Evolutionary conservation across 495 filamentous ascomycete species (phyloP).

Genomic region (Ramalina intermedia): DNA sequence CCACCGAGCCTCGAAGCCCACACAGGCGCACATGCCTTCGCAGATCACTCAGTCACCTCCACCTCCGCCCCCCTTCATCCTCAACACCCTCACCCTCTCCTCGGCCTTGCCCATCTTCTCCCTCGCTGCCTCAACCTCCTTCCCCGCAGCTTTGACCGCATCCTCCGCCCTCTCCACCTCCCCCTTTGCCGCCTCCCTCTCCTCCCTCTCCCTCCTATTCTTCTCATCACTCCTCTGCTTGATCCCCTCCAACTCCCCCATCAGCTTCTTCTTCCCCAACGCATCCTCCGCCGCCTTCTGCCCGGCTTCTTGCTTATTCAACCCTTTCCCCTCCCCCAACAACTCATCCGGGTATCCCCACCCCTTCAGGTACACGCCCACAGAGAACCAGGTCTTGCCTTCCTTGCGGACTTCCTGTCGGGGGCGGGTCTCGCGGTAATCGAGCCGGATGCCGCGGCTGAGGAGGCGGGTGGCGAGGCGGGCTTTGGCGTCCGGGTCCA

Average conservation of each 20-base stretch:
- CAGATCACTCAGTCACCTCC: too few relatives aligned
- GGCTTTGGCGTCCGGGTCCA: conserved; percentile 30
- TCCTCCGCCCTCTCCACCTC: not conserved
- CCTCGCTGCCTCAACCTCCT: too few relatives aligned
- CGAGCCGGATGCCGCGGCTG: conserved; percentile 44
- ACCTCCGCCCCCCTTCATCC: too few relatives aligned
- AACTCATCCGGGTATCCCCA: conserved; percentile 52
- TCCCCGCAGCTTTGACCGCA: too few relatives aligned
- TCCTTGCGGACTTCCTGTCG: conserved; percentile 36
- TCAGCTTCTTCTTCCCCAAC: conserved; percentile 43
- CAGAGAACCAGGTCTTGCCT: conserved; percentile 44
- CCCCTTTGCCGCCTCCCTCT: not conserved
- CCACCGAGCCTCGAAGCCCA: too few relatives aligned
- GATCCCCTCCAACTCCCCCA: conserved; percentile 37
- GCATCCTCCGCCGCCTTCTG: conserved; percentile 54
- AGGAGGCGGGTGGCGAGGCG: conserved; percentile 41
- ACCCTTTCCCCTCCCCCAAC: conserved; percentile 53
- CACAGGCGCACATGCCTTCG: too few relatives aligned
- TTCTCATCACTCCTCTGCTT: conserved; percentile 27
- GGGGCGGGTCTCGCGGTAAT: conserved; percentile 46
- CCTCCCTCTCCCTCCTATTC: conserved; percentile 4
- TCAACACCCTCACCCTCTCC: too few relatives aligned
- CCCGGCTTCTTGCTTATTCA: conserved; percentile 61
- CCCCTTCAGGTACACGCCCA: conserved; percentile 60
- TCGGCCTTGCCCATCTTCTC: too few relatives aligned